Evolutionary conservation across 768 basidiomycete genomes (phyloP).

Genomic region (Gymnopilus dilepis): DNA sequence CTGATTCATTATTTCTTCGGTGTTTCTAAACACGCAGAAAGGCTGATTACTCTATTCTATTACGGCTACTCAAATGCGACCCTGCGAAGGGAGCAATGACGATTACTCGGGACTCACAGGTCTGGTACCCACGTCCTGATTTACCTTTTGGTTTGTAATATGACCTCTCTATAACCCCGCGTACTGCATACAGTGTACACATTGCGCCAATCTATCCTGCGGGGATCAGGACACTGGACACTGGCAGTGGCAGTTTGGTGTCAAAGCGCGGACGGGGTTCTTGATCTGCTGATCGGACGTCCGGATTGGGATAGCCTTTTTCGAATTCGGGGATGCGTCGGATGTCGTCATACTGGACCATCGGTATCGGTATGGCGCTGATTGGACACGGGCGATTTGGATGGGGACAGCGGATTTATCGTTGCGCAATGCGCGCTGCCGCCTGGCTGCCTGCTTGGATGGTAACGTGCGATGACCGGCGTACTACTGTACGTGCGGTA

Average conservation of each 20-base stretch:
- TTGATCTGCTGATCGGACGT: slow-evolving; percentile 2
- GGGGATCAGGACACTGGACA: not conserved
- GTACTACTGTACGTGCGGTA: too few relatives aligned
- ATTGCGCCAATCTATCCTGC: slow-evolving; percentile 1
- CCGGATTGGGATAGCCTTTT: not conserved
- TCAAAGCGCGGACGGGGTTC: not conserved
- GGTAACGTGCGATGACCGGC: not conserved
- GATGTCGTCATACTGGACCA: not conserved
- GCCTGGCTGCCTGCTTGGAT: too few relatives aligned
- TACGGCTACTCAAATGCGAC: not conserved
- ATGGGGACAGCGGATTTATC: slow-evolving; percentile 1
- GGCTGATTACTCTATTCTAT: not conserved
- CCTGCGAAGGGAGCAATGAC: not conserved
- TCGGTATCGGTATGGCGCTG: not conserved
- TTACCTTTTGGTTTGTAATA: not conserved
- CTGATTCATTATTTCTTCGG: not conserved
- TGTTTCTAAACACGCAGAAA: not conserved
- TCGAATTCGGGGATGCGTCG: slow-evolving; percentile 3
- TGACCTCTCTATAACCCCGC: slow-evolving; percentile 8
- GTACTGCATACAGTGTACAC: too few relatives aligned
- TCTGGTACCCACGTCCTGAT: slow-evolving; percentile 6
- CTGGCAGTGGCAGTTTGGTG: too few relatives aligned
- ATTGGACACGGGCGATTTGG: too few relatives aligned
- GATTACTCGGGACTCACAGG: slow-evolving; percentile 6
- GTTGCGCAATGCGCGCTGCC: not conserved